Conservation (phyloP, 306 rosid genomes). For the Trichosanthes cucumerina region DNA sequence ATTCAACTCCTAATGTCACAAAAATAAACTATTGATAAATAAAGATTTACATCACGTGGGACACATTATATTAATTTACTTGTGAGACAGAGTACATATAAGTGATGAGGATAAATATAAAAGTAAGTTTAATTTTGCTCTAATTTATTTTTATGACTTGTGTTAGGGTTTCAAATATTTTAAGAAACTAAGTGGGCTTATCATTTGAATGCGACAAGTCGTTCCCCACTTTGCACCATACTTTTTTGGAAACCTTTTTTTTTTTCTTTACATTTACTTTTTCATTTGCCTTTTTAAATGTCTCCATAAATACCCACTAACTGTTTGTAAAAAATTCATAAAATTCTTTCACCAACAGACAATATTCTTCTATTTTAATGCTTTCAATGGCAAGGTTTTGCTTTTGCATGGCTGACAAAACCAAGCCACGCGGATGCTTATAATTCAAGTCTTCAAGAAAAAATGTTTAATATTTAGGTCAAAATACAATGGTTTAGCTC, state of each 20-base stretch:
- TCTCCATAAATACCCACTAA: neutral
- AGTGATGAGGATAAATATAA: neutral
- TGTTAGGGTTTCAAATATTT: neutral
- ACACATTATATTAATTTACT: neutral
- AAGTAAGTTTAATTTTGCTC: neutral
- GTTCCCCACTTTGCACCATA: neutral
- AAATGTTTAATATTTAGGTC: too few species aligned
- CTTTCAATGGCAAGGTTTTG: neutral
- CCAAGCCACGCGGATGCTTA: neutral
- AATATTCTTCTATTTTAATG: neutral
- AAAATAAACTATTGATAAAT: neutral
- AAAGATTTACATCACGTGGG: neutral
- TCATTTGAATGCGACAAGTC: constrained; percentile 9
- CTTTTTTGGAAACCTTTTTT: neutral
- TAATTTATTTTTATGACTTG: neutral
- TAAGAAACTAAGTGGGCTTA: neutral
- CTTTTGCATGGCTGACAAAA: neutral
- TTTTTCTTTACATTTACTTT: neutral
- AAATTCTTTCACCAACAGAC: constrained; percentile 2
- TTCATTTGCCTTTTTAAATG: neutral
- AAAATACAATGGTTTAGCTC: too few species aligned
- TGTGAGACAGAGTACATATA: neutral
- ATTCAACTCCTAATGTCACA: neutral
- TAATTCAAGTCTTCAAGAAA: neutral
- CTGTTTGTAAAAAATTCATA: neutral